Evolutionary conservation across 2,329 filamentous ascomycete species (phyloP).

Genomic region (Botrytis deweyae): DNA sequence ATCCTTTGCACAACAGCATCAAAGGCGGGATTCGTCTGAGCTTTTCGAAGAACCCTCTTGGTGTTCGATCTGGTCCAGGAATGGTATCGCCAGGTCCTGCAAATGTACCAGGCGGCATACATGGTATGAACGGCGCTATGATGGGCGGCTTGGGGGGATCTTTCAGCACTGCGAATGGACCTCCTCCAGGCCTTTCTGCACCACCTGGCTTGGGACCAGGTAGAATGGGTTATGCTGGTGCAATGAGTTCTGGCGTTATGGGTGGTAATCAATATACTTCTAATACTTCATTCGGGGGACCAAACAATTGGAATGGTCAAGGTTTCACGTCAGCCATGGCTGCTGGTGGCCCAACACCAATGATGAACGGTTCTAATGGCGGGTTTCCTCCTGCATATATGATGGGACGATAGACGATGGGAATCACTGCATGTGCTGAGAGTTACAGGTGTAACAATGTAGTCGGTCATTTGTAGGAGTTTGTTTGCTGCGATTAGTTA

Average conservation of each 20-base stretch:
- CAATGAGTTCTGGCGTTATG: constrained; percentile 31
- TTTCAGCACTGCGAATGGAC: constrained; percentile 52
- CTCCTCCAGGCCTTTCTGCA: constrained; percentile 75
- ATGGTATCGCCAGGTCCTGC: constrained; percentile 41
- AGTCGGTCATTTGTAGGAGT: constrained; percentile 24
- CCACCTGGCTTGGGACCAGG: constrained; percentile 66
- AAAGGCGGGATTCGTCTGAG: constrained; percentile 94
- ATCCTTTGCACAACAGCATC: constrained; percentile 82
- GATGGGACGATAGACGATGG: constrained; percentile 39
- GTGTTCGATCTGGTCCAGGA: constrained; percentile 76
- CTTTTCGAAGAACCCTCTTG: constrained; percentile 96
- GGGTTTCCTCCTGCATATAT: constrained; percentile 41
- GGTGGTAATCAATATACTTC: constrained; percentile 33
- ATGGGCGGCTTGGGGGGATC: constrained; percentile 39
- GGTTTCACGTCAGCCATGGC: constrained; percentile 36
- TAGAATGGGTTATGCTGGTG: constrained; percentile 33
- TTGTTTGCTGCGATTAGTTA: constrained; percentile 23
- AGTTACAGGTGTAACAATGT: not conserved
- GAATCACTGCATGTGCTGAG: constrained; percentile 10
- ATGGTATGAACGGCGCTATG: constrained; percentile 60
- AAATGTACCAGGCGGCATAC: constrained; percentile 46
- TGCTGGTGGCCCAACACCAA: constrained; percentile 34
- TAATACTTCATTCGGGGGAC: constrained; percentile 30
- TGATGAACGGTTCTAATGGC: constrained; percentile 36
- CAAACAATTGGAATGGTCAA: constrained; percentile 36